Evolutionary conservation across 129 eudicot species (phyloP).

Genomic region (Centella asiatica): DNA sequence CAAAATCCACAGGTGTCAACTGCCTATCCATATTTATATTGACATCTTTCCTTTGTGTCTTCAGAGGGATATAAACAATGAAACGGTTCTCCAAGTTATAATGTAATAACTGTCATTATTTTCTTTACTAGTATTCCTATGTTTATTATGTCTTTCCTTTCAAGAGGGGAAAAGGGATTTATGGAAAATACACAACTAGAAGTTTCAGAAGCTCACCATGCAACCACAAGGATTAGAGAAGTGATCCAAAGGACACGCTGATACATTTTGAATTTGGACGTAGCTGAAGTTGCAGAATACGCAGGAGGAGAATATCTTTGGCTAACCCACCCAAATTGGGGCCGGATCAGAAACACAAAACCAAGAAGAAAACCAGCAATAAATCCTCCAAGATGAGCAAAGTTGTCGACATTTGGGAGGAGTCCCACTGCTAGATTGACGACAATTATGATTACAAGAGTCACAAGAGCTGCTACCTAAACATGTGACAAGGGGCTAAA

Average conservation of each 20-base stretch:
- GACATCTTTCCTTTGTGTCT: no score
- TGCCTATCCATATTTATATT: neutral
- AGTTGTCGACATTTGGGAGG: conserved; percentile 90
- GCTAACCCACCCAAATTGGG: conserved; percentile 81
- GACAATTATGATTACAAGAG: conserved; percentile 66
- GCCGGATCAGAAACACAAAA: conserved; percentile 76
- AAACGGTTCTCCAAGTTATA: no score
- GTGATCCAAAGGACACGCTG: conserved; percentile 57
- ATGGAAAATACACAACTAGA: neutral
- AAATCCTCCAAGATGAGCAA: conserved; percentile 96
- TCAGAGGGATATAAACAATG: neutral
- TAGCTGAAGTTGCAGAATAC: conserved; percentile 28
- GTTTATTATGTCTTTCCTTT: no score
- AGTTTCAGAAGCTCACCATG: conserved; percentile 48
- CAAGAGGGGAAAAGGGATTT: neutral
- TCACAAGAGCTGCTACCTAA: conserved; percentile 60
- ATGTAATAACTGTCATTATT: neutral
- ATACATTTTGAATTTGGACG: conserved; percentile 58
- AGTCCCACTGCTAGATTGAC: conserved; percentile 74
- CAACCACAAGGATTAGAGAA: conserved; percentile 59
- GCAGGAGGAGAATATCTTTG: conserved; percentile 46
- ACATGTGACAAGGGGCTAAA: conserved; percentile 8
- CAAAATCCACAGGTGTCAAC: neutral
- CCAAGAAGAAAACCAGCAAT: conserved; percentile 84
- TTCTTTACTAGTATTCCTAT: neutral